A percentile compares a stretch with the other conserved stretches of the same genome.
These are phyloP conservation scores for Salix brachista DNA, from an alignment of 345 rosid genomes.

Conservation along the genomic window DNA sequence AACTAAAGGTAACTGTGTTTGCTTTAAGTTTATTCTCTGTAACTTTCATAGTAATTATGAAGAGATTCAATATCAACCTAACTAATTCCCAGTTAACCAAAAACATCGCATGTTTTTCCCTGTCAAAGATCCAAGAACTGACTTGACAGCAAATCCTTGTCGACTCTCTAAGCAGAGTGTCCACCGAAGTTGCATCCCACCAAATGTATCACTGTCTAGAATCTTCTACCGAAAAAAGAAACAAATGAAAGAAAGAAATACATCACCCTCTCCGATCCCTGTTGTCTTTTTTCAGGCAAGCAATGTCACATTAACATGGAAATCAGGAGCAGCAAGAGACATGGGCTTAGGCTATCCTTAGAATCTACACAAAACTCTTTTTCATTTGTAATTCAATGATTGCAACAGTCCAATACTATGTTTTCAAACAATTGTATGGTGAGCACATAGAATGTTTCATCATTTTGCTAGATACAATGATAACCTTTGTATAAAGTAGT, in stretches of 20 bases:
- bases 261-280: background rate
- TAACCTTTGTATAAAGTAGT: background rate
- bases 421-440: background rate
- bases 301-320: background rate
- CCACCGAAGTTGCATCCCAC: too few relatives aligned
- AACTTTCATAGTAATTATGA: background rate
- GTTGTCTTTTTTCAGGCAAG: background rate
- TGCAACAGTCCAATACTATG: background rate
- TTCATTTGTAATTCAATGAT: background rate
- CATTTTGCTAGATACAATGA: background rate
- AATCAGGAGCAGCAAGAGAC: background rate
- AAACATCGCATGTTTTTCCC: background rate
- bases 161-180: background rate
- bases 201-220: background rate
- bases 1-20: too few relatives aligned
- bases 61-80: conserved; percentile 3
- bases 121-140: background rate
- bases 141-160: conserved; percentile 7
- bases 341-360: background rate
- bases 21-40: background rate
- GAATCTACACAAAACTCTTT: background rate
- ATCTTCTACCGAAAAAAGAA: background rate
- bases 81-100: background rate
- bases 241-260: background rate
- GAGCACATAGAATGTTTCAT: background rate